These are phyloP conservation scores for Eucalyptus victrix DNA, from an alignment of 345 rosid genomes.

Conservation along the genomic window DNA sequence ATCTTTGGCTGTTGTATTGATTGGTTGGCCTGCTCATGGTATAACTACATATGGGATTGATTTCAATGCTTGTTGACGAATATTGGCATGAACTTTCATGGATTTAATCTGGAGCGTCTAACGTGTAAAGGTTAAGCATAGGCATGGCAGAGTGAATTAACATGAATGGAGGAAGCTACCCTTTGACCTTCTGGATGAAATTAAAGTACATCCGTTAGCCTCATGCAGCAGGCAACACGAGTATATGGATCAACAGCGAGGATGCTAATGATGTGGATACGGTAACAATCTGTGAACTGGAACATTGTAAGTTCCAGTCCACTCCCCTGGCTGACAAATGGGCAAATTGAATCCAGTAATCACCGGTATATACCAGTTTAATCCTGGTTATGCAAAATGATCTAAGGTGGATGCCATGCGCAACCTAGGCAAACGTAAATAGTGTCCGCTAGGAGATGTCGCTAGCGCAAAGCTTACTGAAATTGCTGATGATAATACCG, in stretches of 20 bases:
- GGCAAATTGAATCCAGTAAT: neutral
- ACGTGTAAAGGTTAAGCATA: neutral
- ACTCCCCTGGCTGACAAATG: neutral
- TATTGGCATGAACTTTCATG: neutral
- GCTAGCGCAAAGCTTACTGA: neutral
- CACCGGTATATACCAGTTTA: neutral
- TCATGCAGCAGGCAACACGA: neutral
- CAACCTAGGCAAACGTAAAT: neutral
- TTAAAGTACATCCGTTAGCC: neutral
- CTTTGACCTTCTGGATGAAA: neutral
- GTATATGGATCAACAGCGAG: neutral
- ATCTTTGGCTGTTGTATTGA: neutral
- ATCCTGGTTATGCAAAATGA: neutral
- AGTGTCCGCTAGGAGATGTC: neutral
- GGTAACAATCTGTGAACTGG: neutral
- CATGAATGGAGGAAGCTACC: neutral
- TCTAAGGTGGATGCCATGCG: neutral
- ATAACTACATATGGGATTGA: neutral
- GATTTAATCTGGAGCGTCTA: neutral
- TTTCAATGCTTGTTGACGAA: neutral
- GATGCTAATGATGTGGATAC: neutral
- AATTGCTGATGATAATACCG: neutral
- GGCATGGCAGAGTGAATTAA: neutral
- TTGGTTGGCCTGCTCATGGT: neutral
- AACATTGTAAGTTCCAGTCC: neutral